phyloP scores from a whole-genome alignment of 2,329 filamentous ascomycete genomes.

The Apiospora kogelbergensis region DNA sequence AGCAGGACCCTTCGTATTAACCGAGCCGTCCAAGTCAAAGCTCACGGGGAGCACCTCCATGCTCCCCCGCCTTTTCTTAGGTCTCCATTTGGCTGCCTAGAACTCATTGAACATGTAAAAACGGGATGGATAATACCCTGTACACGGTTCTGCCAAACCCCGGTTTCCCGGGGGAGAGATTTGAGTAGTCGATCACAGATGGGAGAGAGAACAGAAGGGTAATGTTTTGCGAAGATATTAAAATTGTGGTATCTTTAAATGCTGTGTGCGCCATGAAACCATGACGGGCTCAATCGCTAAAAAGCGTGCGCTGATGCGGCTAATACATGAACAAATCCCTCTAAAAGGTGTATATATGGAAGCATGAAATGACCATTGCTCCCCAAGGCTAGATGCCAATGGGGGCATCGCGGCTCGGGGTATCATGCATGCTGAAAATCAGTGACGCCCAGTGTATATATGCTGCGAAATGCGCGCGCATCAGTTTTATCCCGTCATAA shows the following conservation, averaged over 20 bases:
- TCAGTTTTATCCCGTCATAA: conserved; percentile 3
- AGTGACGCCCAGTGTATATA: conserved; percentile 4
- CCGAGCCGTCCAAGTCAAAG: not conserved
- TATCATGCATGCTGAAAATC: conserved; percentile 6
- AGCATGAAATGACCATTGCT: not conserved
- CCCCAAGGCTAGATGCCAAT: conserved; percentile 1
- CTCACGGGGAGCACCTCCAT: not conserved
- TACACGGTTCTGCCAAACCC: no score
- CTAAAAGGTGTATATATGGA: not conserved
- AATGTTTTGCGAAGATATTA: not conserved
- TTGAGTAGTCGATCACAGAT: not conserved
- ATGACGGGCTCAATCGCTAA: conserved; percentile 1
- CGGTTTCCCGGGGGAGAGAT: not conserved
- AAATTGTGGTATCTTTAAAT: conserved; percentile 4
- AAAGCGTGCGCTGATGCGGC: not conserved
- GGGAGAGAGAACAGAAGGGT: not conserved
- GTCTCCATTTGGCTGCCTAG: not conserved
- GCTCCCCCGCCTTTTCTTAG: not conserved
- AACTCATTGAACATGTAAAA: not conserved
- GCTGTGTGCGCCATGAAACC: not conserved
- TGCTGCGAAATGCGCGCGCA: conserved; percentile 2
- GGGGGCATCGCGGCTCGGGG: conserved; percentile 2
- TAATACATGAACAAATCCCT: conserved; percentile 3
- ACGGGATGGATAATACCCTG: not conserved
- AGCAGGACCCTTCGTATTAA: not conserved